Evolutionary conservation across 306 rosid species (phyloP), one percentile per base, ranked within the genome.

Genomic region (Cyclanthera cordifolia): DNA sequence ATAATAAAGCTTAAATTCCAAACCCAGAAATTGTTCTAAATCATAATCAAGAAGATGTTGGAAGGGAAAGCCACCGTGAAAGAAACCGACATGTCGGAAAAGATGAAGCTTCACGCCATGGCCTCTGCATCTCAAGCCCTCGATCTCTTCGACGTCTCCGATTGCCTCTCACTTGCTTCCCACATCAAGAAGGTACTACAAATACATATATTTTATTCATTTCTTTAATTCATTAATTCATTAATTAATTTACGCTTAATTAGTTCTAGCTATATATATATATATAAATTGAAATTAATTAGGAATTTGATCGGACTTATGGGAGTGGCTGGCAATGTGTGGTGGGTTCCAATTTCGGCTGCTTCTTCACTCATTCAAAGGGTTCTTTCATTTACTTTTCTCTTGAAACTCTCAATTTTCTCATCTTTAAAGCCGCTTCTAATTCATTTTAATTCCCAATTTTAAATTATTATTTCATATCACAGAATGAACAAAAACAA

Each of bases 241-340:
- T 5, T 49, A 32, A 32, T 5, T n/a, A 15, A 49, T n/a, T 5
- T 1, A 0, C 53, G n/a, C 19, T 4, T 48, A 43, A 5, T 2
- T 28, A n/a, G n/a, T 48, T 32, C 37, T 32, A 0, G 41, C 41
- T 32, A 32, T 32, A 32, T n/a, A n/a, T 32, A 32, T n/a, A n/a
- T 49, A 49, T 49, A 3, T 16, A 6, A 49, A 49, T 16, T 2
- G n/a, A 48, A 48, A 21, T n/a, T n/a, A 6, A 71, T 54, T 74
- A 91, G 97, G 91, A 78, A 52, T 91, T 91, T 79, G 96, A 88
- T 70, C 74, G 74, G 69, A 75, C 37, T 75, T 78, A 91, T 72
- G 95, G 91, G 50, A 75, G 69, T 75, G 91, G 97, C 17, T 91
- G 97, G 96, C 96, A 86, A 72, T 91, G 91, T 72, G 96, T 86